Conservation (phyloP, 2,329 filamentous ascomycete species). For the Venturia effusa region DNA sequence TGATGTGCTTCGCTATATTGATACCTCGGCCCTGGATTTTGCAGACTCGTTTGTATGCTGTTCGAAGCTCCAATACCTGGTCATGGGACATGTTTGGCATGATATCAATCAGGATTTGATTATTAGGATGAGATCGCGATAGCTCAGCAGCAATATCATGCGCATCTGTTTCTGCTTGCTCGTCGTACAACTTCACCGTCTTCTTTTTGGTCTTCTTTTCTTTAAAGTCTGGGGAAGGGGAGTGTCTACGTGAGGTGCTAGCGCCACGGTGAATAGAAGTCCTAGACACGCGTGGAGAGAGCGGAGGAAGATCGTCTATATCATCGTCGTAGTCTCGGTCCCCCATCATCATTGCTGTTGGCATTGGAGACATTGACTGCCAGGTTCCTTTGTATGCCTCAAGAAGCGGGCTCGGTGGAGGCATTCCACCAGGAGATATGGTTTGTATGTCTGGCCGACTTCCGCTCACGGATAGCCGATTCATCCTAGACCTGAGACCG, state of each 20-base stretch:
- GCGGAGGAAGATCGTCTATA: slow-evolving; percentile 31
- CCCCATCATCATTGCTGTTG: slow-evolving; percentile 58
- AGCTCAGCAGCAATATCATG: slow-evolving; percentile 65
- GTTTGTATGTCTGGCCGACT: slow-evolving; percentile 28
- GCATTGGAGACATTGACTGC: slow-evolving; percentile 90
- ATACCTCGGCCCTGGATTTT: slow-evolving; percentile 73
- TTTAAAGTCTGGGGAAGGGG: slow-evolving; percentile 13
- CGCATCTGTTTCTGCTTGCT: slow-evolving; percentile 59
- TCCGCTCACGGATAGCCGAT: slow-evolving; percentile 36
- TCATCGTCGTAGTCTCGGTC: slow-evolving; percentile 43
- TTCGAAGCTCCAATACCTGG: slow-evolving; percentile 75
- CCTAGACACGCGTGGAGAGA: slow-evolving; percentile 20
- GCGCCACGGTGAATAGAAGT: slow-evolving; percentile 21
- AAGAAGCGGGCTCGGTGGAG: slow-evolving; percentile 73
- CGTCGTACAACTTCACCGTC: slow-evolving; percentile 68
- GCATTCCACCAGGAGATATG: slow-evolving; percentile 25
- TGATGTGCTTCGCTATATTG: slow-evolving; percentile 79
- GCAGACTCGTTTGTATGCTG: slow-evolving; percentile 81
- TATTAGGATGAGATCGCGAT: slow-evolving; percentile 46
- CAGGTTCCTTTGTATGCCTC: slow-evolving; percentile 92
- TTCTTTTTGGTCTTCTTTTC: slow-evolving; percentile 36
- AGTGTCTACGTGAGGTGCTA: slow-evolving; percentile 13
- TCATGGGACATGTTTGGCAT: slow-evolving; percentile 76
- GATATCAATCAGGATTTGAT: slow-evolving; percentile 70
- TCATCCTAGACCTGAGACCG: slow-evolving; percentile 31